Evolutionary conservation across 805 yeast species (phyloP).

Genomic region (Clavispora fructus): DNA sequence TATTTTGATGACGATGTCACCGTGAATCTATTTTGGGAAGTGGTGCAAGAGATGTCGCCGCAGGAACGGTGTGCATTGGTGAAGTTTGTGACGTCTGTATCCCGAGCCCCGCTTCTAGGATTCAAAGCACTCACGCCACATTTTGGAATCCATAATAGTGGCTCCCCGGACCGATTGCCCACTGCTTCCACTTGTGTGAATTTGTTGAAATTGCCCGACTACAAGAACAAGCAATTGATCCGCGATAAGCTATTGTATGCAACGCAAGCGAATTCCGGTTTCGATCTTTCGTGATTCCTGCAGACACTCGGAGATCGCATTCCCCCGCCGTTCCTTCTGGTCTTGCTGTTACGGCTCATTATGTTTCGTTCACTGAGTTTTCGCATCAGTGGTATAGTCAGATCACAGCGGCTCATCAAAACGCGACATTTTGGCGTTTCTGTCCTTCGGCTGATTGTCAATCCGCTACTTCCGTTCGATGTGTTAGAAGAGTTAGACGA

Average conservation of each 20-base stretch:
- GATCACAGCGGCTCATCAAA: not conserved
- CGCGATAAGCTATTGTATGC: constrained; percentile 67
- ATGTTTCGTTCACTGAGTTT: not conserved
- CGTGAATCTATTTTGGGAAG: constrained; percentile 65
- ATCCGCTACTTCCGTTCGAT: constrained; percentile 40
- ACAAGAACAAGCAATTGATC: constrained; percentile 39
- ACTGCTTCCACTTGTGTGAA: constrained; percentile 94
- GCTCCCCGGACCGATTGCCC: constrained; percentile 59
- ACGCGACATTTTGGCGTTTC: not conserved
- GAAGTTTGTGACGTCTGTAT: constrained; percentile 88
- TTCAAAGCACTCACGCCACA: constrained; percentile 58
- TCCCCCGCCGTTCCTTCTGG: not conserved
- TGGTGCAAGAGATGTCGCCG: constrained; percentile 59
- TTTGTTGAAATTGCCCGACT: constrained; percentile 79
- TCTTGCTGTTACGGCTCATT: not conserved
- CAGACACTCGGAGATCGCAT: not conserved
- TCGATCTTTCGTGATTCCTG: constrained; percentile 48
- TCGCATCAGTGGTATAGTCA: not conserved
- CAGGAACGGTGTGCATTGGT: constrained; percentile 63
- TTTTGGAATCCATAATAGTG: constrained; percentile 75
- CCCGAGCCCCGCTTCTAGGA: constrained; percentile 88
- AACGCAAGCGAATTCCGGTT: constrained; percentile 78
- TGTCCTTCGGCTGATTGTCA: constrained; percentile 13
- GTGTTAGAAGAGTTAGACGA: constrained; percentile 34
- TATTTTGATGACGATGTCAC: constrained; percentile 53